phyloP scores from a whole-genome alignment of 257 asterid genomes.

The Eucommia ulmoides region DNA sequence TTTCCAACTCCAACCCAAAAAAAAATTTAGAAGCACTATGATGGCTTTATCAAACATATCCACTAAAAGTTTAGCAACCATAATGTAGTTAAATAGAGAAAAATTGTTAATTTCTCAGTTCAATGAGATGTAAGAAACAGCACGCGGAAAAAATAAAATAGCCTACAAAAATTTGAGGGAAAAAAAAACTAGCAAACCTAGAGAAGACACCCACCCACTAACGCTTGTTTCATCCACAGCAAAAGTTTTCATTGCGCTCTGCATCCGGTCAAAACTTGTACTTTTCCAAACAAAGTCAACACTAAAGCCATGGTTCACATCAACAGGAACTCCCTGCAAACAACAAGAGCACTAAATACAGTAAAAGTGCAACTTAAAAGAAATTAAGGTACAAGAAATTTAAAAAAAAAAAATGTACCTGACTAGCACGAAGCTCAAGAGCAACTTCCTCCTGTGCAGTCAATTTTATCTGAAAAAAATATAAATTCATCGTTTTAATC shows the following conservation, averaged over 20 bases:
- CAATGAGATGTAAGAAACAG: too few relatives aligned
- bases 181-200: too few relatives aligned
- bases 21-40: too few relatives aligned
- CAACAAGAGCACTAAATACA: slow-evolving; percentile 10
- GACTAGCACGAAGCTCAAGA: slow-evolving; percentile 93
- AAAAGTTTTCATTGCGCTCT: slow-evolving; percentile 98
- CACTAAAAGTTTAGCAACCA: too few relatives aligned
- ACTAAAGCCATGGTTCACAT: slow-evolving; percentile 81
- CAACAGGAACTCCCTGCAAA: slow-evolving; percentile 86
- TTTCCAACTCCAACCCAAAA: too few relatives aligned
- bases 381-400: neutral
- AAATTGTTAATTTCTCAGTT: too few relatives aligned
- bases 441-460: slow-evolving; percentile 99
- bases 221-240: slow-evolving; percentile 98
- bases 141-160: too few relatives aligned
- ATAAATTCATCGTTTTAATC: slow-evolving; percentile 2
- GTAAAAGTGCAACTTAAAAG: neutral
- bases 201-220: slow-evolving; percentile 88
- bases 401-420: slow-evolving; percentile 27
- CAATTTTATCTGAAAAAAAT: slow-evolving; percentile 59
- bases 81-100: too few relatives aligned
- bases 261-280: slow-evolving; percentile 99
- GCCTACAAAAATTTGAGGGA: too few relatives aligned
- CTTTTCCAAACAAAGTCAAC: slow-evolving; percentile 99
- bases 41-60: too few relatives aligned